A percentile compares a stretch with the other conserved stretches of the same genome.
phyloP scores from a whole-genome alignment of 164 flowering plant species.

The Umbilicus rupestris region DNA sequence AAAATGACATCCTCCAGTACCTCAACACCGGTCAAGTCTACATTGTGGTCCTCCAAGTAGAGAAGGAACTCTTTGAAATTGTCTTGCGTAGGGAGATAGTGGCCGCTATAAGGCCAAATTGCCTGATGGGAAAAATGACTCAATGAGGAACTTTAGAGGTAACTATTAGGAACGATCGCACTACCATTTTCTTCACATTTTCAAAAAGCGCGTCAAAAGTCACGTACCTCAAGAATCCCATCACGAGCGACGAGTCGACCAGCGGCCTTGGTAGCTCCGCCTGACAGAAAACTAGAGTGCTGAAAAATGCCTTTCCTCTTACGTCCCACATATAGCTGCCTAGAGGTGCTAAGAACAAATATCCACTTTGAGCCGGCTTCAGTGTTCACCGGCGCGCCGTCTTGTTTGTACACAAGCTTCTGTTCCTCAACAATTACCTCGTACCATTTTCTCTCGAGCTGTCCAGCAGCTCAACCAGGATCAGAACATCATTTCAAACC shows the following conservation, averaged over 20 bases:
- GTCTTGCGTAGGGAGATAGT: conserved; percentile 73
- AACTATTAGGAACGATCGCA: neutral
- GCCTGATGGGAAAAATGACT: conserved; percentile 25
- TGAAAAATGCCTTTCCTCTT: conserved; percentile 45
- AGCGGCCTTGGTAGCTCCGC: conserved; percentile 34
- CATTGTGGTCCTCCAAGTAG: conserved; percentile 49
- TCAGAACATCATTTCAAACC: too few species aligned
- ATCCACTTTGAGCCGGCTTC: conserved; percentile 36
- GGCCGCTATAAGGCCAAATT: conserved; percentile 81
- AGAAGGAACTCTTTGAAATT: conserved; percentile 53
- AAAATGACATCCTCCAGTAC: too few species aligned
- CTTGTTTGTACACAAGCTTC: conserved; percentile 28
- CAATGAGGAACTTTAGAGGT: neutral
- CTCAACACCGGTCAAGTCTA: conserved; percentile 64
- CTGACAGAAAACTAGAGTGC: conserved; percentile 43
- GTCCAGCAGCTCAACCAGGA: conserved; percentile 4
- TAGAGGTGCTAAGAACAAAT: conserved; percentile 44
- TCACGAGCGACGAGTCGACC: conserved; percentile 29
- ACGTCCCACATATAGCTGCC: conserved; percentile 33
- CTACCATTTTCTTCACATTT: too few species aligned
- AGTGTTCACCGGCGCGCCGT: conserved; percentile 24
- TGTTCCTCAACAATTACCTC: conserved; percentile 38
- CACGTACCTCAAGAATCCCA: conserved; percentile 29
- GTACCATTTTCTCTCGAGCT: conserved; percentile 37
- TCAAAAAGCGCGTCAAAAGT: neutral